Evolutionary conservation across 2,329 filamentous ascomycete species (phyloP).

Genomic region (Didymella lethalis): DNA sequence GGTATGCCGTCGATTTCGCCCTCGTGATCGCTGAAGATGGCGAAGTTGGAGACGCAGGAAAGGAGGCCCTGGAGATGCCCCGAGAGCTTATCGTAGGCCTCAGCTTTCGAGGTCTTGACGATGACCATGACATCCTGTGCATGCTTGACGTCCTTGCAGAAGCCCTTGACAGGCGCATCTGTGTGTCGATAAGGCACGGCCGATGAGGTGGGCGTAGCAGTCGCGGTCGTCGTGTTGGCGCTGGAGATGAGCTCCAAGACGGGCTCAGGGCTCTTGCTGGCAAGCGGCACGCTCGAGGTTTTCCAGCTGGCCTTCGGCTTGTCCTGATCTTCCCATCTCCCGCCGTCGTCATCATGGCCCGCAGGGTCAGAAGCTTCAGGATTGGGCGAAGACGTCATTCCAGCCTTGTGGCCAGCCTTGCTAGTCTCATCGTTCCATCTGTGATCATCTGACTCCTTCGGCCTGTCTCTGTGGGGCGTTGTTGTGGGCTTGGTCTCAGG

Average conservation of each 20-base stretch:
- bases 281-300: neutral
- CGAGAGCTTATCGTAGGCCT: slow-evolving; percentile 63
- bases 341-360: slow-evolving; percentile 32
- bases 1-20: slow-evolving; percentile 60
- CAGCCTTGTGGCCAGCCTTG: neutral
- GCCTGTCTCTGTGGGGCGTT: slow-evolving; percentile 7
- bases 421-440: slow-evolving; percentile 27
- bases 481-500: slow-evolving; percentile 2
- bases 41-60: slow-evolving; percentile 62
- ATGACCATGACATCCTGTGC: slow-evolving; percentile 63
- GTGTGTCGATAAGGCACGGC: slow-evolving; percentile 5
- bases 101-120: slow-evolving; percentile 66
- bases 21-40: slow-evolving; percentile 67
- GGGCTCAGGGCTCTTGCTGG: slow-evolving; percentile 13
- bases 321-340: slow-evolving; percentile 29
- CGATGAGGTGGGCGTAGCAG: slow-evolving; percentile 7
- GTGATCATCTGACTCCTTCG: slow-evolving; percentile 22
- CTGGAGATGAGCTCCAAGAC: slow-evolving; percentile 16
- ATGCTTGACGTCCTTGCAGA: slow-evolving; percentile 41
- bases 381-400: slow-evolving; percentile 9
- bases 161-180: slow-evolving; percentile 10
- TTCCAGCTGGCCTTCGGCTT: slow-evolving; percentile 16
- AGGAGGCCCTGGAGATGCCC: slow-evolving; percentile 63
- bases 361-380: slow-evolving; percentile 20
- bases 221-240: slow-evolving; percentile 11